These are phyloP conservation scores for Peterozyma xylosa DNA, from an alignment of 805 yeast genomes.

Conservation along the genomic window DNA sequence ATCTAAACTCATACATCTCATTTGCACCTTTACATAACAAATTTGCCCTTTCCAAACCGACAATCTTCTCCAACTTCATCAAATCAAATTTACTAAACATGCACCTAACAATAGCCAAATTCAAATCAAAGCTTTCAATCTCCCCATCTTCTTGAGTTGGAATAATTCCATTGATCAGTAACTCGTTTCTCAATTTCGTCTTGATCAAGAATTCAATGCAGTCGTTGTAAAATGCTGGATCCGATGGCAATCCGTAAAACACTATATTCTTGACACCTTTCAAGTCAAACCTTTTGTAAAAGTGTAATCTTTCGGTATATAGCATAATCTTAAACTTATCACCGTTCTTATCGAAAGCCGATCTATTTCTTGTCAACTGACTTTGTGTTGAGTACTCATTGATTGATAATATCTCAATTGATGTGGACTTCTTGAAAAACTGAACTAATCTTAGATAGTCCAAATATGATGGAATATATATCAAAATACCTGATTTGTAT, in stretches of 20 bases:
- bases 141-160: constrained; percentile 7
- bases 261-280: constrained; percentile 78
- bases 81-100: constrained; percentile 78
- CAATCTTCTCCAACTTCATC: constrained; percentile 70
- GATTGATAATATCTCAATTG: constrained; percentile 57
- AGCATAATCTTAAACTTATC: constrained; percentile 55
- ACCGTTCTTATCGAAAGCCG: constrained; percentile 56
- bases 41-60: constrained; percentile 70
- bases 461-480: constrained; percentile 79
- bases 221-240: constrained; percentile 79
- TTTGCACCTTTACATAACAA: constrained; percentile 60
- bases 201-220: constrained; percentile 60
- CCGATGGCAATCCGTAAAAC: constrained; percentile 78
- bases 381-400: constrained; percentile 79
- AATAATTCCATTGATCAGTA: constrained; percentile 15
- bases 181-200: constrained; percentile 25
- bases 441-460: constrained; percentile 79
- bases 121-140: constrained; percentile 21
- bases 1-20: constrained; percentile 70
- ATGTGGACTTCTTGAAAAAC: constrained; percentile 56
- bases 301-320: constrained; percentile 94
- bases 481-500: constrained; percentile 65
- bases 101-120: constrained; percentile 40
- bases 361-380: constrained; percentile 64
- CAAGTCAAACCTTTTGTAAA: constrained; percentile 78